Evolutionary conservation across 1,284 basidiomycete species (phyloP).

Genomic region (Ceratobasidium sp.): DNA sequence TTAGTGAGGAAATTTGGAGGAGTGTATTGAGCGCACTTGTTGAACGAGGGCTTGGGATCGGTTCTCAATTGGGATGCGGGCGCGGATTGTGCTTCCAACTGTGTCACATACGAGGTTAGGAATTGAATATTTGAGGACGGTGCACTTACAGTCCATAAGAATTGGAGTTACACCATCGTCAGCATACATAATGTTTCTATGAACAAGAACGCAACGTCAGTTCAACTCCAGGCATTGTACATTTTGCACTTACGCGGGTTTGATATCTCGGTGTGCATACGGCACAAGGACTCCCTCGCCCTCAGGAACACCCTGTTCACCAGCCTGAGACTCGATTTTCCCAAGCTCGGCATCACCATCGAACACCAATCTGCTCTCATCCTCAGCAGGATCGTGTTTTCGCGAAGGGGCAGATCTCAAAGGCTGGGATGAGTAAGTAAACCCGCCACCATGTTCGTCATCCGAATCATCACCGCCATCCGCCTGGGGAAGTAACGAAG

Average conservation of each 20-base stretch:
- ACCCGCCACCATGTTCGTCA: slow-evolving; percentile 62
- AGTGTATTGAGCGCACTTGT: slow-evolving; percentile 62
- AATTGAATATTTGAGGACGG: background rate
- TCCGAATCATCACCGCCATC: slow-evolving; percentile 38
- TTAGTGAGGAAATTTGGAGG: slow-evolving; percentile 2
- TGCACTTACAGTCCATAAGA: slow-evolving; percentile 82
- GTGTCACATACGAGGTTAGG: background rate
- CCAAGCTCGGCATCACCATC: slow-evolving; percentile 66
- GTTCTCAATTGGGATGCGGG: slow-evolving; percentile 79
- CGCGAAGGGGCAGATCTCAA: slow-evolving; percentile 43
- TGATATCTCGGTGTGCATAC: slow-evolving; percentile 96
- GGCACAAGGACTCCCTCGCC: slow-evolving; percentile 73
- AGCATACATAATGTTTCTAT: slow-evolving; percentile 93
- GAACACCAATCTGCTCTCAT: slow-evolving; percentile 66
- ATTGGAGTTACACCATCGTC: slow-evolving; percentile 88
- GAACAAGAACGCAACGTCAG: background rate
- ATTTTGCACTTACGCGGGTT: slow-evolving; percentile 78
- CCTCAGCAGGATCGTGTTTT: slow-evolving; percentile 28
- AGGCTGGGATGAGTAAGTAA: slow-evolving; percentile 65
- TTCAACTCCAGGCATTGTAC: background rate
- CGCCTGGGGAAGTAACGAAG: slow-evolving; percentile 42
- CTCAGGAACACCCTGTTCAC: slow-evolving; percentile 52
- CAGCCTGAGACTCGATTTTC: slow-evolving; percentile 49
- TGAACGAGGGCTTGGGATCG: slow-evolving; percentile 88
- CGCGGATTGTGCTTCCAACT: slow-evolving; percentile 86